phyloP scores from a whole-genome alignment of 805 yeast genomes.

The Starmerella apis region DNA sequence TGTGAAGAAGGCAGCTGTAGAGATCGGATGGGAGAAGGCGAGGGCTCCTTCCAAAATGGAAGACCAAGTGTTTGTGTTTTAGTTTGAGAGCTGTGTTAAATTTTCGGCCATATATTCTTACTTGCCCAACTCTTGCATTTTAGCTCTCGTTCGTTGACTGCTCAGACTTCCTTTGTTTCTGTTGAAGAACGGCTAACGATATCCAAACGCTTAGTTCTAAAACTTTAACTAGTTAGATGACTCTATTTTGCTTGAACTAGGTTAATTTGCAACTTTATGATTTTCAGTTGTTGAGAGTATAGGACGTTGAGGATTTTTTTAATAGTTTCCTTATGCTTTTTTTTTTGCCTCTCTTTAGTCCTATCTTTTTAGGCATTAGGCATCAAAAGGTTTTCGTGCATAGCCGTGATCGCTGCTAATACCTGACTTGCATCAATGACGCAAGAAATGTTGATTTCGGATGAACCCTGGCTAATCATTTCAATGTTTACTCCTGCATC shows the following conservation, averaged over 20 bases:
- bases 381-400: slow-evolving; percentile 60
- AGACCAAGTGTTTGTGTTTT: slow-evolving; percentile 84
- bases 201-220: too few relatives aligned
- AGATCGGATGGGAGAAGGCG: slow-evolving; percentile 71
- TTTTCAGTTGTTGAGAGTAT: neutral
- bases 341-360: slow-evolving; percentile 40
- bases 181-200: too few relatives aligned
- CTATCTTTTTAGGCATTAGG: neutral
- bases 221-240: too few relatives aligned
- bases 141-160: too few relatives aligned
- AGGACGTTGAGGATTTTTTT: neutral
- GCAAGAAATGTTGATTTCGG: slow-evolving; percentile 92
- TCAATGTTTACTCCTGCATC: slow-evolving; percentile 87
- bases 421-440: slow-evolving; percentile 80
- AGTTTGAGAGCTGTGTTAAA: slow-evolving; percentile 21
- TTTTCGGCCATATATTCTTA: too few relatives aligned
- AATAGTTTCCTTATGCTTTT: too few relatives aligned
- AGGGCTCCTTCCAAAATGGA: slow-evolving; percentile 81
- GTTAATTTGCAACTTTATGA: neutral
- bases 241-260: too few relatives aligned
- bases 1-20: slow-evolving; percentile 65
- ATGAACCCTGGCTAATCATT: slow-evolving; percentile 98
- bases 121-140: too few relatives aligned
- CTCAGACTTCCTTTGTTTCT: too few relatives aligned
- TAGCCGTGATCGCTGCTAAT: slow-evolving; percentile 70